A percentile compares a stretch with the other conserved stretches of the same genome.
These are phyloP conservation scores for Leccinum griseonigrum DNA, from an alignment of 1,284 basidiomycete species.

Conservation along the genomic window DNA sequence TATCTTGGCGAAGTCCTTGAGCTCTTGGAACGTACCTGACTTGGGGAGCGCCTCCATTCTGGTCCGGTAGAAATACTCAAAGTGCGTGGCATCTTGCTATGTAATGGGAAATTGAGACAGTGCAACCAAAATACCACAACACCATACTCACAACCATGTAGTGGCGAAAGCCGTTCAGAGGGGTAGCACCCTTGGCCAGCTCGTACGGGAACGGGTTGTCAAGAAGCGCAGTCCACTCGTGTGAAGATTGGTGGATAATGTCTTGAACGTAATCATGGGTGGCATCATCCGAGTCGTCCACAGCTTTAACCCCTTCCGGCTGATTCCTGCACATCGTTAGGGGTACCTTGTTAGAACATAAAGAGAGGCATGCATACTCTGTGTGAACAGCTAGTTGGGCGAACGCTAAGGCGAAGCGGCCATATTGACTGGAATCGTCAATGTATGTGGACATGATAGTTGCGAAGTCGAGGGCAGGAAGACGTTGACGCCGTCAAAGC, in stretches of 20 bases:
- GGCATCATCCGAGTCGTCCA: background rate
- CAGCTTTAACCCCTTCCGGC: background rate
- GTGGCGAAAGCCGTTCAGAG: conserved; percentile 12
- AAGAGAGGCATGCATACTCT: background rate
- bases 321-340: background rate
- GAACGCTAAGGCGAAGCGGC: conserved; percentile 2
- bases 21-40: conserved; percentile 5
- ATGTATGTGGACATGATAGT: background rate
- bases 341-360: background rate
- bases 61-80: conserved; percentile 9
- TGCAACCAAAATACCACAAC: background rate
- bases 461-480: background rate
- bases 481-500: background rate
- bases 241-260: background rate
- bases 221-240: background rate
- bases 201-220: background rate
- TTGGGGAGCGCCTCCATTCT: conserved; percentile 2
- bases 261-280: conserved; percentile 4
- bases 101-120: background rate
- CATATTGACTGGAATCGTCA: background rate
- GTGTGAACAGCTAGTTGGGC: background rate
- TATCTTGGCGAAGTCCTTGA: conserved; percentile 3
- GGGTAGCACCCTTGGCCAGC: conserved; percentile 1
- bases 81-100: conserved; percentile 12
- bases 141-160: conserved; percentile 9